Conservation (phyloP, 2,329 filamentous ascomycete genomes). For the Fusarium transvaalense region DNA sequence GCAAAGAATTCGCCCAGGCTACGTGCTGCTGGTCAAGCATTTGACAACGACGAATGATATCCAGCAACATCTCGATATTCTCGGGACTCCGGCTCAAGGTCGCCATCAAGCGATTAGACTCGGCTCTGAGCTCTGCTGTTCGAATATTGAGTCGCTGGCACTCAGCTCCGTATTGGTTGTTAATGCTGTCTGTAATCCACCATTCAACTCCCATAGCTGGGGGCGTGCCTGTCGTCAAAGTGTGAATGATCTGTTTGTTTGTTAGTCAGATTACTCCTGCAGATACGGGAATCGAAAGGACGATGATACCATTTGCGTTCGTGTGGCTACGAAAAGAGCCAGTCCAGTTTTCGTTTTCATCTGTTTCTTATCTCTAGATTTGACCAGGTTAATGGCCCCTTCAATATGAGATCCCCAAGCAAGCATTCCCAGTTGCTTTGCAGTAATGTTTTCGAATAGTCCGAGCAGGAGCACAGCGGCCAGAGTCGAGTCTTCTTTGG, state of each 20-base stretch:
- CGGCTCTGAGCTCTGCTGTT: constrained; percentile 67
- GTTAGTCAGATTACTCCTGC: constrained; percentile 10
- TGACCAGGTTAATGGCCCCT: constrained; percentile 72
- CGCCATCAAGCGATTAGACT: constrained; percentile 64
- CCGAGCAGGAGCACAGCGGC: constrained; percentile 71
- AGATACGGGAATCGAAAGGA: not conserved
- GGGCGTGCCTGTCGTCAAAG: constrained; percentile 64
- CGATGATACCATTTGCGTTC: constrained; percentile 67
- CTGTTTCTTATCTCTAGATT: constrained; percentile 68
- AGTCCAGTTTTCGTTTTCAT: constrained; percentile 65
- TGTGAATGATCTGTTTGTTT: constrained; percentile 65
- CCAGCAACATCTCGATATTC: constrained; percentile 63
- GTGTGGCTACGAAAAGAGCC: constrained; percentile 69
- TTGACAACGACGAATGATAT: constrained; percentile 65
- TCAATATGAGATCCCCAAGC: constrained; percentile 75
- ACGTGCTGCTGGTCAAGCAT: constrained; percentile 65
- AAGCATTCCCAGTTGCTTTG: constrained; percentile 65
- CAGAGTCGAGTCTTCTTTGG: constrained; percentile 68
- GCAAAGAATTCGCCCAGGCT: constrained; percentile 64
- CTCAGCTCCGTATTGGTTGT: constrained; percentile 61
- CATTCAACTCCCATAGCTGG: constrained; percentile 68
- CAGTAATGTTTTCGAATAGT: constrained; percentile 71
- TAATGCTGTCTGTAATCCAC: constrained; percentile 68
- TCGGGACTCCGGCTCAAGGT: constrained; percentile 61
- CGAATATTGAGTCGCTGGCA: constrained; percentile 67